Evolutionary conservation across 2,329 filamentous ascomycete genomes (phyloP).

Genomic region (Ophiostoma pallidulum): DNA sequence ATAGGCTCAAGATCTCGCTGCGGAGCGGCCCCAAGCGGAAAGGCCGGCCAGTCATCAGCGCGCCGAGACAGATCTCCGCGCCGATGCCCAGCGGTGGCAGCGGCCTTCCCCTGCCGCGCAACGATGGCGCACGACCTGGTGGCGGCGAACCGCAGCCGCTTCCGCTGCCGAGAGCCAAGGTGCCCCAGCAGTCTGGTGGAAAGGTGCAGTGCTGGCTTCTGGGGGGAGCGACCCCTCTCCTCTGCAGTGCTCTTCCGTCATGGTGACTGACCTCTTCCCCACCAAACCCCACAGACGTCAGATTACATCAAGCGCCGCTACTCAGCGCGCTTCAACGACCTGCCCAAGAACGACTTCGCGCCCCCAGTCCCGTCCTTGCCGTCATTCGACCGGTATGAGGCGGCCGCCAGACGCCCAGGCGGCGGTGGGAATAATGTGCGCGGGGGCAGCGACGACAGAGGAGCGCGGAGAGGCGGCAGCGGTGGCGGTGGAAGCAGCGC

Average conservation of each 20-base stretch:
- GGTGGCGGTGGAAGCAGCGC: constrained; percentile 25
- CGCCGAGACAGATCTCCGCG: constrained; percentile 52
- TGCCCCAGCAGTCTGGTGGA: constrained; percentile 43
- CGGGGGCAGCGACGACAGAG: constrained; percentile 26
- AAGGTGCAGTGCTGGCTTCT: constrained; percentile 33
- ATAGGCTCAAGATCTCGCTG: constrained; percentile 53
- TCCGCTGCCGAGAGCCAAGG: constrained; percentile 33
- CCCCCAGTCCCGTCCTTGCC: constrained; percentile 64
- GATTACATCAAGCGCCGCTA: constrained; percentile 93
- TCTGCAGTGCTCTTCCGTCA: too few species aligned
- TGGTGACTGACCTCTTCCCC: not conserved
- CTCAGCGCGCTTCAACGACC: constrained; percentile 80
- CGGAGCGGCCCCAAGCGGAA: constrained; percentile 53
- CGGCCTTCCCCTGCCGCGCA: constrained; percentile 10
- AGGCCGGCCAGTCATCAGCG: constrained; percentile 51
- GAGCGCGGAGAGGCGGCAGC: constrained; percentile 1
- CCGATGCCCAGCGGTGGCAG: constrained; percentile 46
- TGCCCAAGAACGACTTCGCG: constrained; percentile 66
- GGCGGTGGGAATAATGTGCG: constrained; percentile 44
- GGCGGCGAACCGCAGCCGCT: constrained; percentile 22
- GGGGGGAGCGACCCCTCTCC: not conserved
- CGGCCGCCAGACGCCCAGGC: constrained; percentile 30
- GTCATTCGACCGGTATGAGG: constrained; percentile 47
- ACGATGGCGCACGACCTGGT: constrained; percentile 20
- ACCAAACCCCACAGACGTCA: constrained; percentile 50